These are phyloP conservation scores for Backusella parvicylindrica DNA, from an alignment of 192 early-diverging fungal species.

Conservation along the genomic window DNA sequence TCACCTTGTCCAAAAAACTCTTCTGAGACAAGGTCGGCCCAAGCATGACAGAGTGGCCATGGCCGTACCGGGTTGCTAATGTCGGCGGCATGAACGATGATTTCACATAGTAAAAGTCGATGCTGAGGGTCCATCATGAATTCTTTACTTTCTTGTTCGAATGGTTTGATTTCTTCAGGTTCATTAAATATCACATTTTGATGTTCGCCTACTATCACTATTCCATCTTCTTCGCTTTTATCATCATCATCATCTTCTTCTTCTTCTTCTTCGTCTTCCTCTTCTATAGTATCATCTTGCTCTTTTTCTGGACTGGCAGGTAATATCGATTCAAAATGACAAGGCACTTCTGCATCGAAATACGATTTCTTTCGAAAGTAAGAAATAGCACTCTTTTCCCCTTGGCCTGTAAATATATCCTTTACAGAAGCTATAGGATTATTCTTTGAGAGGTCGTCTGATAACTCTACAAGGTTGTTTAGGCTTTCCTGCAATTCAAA, in stretches of 20 bases:
- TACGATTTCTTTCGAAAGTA: background rate
- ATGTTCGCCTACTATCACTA: background rate
- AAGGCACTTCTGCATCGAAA: background rate
- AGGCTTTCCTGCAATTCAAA: constrained; percentile 61
- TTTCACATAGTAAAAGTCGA: constrained; percentile 57
- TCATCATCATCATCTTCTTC: background rate
- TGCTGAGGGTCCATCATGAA: constrained; percentile 36
- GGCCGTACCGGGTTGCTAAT: constrained; percentile 87
- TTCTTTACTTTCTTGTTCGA: background rate
- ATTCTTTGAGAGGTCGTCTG: background rate
- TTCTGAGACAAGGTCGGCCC: constrained; percentile 81
- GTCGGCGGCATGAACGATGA: constrained; percentile 85
- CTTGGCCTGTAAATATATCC: background rate
- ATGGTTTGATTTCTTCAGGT: background rate
- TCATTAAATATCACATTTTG: background rate
- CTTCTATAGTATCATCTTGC: background rate
- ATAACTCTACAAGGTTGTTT: constrained; percentile 36
- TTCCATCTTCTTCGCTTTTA: background rate
- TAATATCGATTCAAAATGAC: background rate
- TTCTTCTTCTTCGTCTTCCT: background rate
- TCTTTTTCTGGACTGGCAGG: background rate
- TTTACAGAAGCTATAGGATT: background rate
- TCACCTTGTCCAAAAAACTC: constrained; percentile 92
- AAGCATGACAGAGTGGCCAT: constrained; percentile 79
- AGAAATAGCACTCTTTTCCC: background rate